Base-by-base conservation (phyloP, 169 alveolate species). In the Eimeria zaria region DNA sequence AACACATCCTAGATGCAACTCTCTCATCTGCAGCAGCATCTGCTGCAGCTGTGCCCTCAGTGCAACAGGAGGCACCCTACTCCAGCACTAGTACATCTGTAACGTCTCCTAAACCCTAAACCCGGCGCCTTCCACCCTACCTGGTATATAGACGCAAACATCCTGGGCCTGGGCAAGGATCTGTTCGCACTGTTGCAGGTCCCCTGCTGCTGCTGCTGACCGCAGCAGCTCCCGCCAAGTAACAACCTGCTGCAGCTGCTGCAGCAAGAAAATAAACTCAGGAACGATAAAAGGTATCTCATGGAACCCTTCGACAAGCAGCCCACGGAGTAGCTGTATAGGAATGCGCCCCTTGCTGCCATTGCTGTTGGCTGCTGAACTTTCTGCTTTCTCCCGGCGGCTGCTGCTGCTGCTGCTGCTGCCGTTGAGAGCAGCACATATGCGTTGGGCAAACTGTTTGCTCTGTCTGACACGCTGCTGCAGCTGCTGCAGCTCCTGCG, bases 191-290 rank as follows among this genome's bases (percentile, higher is more conserved):
- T 93, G 96, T 69, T 60, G 94, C 41, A 93, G 89, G 73, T 93
- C 96, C 33, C 96, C 96, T n/a, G 92, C 88, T 33, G 96, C 83
- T 53, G 93, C 94, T 55, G 96, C 96, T 83, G 96, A 74, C 16
- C 90, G 85, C 89, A 93, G 89, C 64, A 93, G 84, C 89, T 83
- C 93, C 67, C 96, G 30, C 96, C 96, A 93, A 51, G 96, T 93
- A 44, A 93, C 85, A 67, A 93, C 90, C 76, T 93, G 96, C 78
- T 93, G 96, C 76, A 93, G 94, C 87, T 93, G 96, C 94, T 93
- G 96, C 85, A 93, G 88, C 62, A 93, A 89, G 67, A 62, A 93
- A 11, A 83, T 41, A 33, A 93, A 93, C 78, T 93, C 96, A 12
- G 96, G 96, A 30, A 93, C 96, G 4, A 93, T 33, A 30, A 51